Evolutionary conservation across 352 stramenopile genomes (phyloP).

Genomic region (Aphanomyces euteiches): DNA sequence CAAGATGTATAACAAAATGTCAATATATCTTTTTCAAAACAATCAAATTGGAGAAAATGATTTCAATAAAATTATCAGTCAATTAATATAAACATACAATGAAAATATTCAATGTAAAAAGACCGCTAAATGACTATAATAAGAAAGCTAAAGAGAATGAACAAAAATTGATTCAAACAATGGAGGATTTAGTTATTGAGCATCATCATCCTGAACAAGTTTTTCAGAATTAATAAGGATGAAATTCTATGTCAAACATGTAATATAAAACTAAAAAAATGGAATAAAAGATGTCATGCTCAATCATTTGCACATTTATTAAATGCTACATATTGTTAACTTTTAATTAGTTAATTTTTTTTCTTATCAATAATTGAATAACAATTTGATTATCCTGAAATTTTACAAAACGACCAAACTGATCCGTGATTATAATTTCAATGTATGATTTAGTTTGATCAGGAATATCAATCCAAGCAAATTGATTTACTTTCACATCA

Average conservation of each 20-base stretch:
- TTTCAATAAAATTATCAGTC: constrained; percentile 1
- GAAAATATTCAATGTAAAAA: neutral
- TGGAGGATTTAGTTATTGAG: neutral
- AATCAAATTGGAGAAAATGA: neutral
- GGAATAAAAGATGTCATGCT: neutral
- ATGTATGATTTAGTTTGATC: constrained; percentile 1
- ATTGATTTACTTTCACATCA: neutral
- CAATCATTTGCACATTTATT: neutral
- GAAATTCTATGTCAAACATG: neutral
- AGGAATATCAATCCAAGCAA: neutral
- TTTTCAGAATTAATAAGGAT: neutral
- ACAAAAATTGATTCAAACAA: constrained; percentile 1
- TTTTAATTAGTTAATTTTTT: no score
- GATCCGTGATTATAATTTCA: constrained; percentile 1
- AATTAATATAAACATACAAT: constrained; percentile 3
- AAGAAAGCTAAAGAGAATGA: neutral
- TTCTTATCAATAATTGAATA: neutral
- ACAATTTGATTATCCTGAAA: neutral
- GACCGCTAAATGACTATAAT: neutral
- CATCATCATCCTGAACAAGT: no score
- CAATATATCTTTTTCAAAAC: neutral
- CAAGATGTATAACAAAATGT: neutral
- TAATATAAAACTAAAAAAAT: neutral
- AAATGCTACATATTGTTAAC: neutral
- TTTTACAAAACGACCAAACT: neutral